Base-by-base conservation (phyloP, 179 eudicot genomes). In the Silene coronaria region DNA sequence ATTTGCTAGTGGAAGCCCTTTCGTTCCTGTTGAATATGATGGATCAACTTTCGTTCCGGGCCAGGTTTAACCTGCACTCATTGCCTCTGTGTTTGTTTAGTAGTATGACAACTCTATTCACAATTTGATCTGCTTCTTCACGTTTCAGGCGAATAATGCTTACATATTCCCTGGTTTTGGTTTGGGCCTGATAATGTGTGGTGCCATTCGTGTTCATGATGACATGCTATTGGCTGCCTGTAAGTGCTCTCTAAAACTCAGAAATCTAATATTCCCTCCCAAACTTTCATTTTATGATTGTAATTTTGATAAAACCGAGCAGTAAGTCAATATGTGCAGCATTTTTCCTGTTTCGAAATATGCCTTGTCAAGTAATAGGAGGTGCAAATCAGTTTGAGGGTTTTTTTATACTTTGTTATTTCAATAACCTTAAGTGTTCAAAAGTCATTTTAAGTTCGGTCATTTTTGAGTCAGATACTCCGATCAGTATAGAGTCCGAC, bases 1-100 rank as follows among this genome's bases (percentile, higher is more conserved):
- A 70, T 93, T 86, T 81, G 88, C 98, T 28, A 91, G 97, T 67
- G 97, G 98, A 82, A 93, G 96, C 80, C 95, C 98, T 45, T 93
- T 93, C 64, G 92, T 85, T 66, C 89, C 92, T 42, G 90, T 91
- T 21, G 90, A 93, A 66, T 88, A 85, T 73, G 81, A 87, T 42
- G 91, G 91, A 78, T 80, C 82, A 75, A 75, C 83, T 79, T 83
- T 79, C 77, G 72, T 89, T 22, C 97, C 97, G 59, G 91, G 93
- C 85, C 97, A 93, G 98, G 97, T 92, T 21, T 58, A 55, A 68
- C 59, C 61, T 16, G 64, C 61, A 32, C 21, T 67, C n/a, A 32
- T 53, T 71, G 23, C 62, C 63, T 53, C n/a, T 27, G 63, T 71
- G 26, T 53, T 71, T 55, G 19, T 48, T 24, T 34, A 32, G 53